These are phyloP conservation scores for Geotrichum histeridarum DNA, from an alignment of 1,139 yeast species.

Conservation along the genomic window DNA sequence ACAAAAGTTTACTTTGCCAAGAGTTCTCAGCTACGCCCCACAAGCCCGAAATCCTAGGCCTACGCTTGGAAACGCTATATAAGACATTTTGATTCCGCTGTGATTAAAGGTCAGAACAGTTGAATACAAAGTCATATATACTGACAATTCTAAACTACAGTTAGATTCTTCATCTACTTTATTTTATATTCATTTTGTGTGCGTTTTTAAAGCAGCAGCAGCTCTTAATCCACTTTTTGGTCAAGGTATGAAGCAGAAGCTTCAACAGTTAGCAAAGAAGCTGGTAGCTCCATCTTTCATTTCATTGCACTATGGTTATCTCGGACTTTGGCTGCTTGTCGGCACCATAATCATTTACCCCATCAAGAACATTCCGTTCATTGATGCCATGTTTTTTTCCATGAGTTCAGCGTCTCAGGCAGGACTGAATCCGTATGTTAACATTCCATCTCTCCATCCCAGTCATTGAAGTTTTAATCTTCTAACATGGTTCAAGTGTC, in stretches of 20 bases:
- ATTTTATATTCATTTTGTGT: too few relatives aligned
- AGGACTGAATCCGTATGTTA: slow-evolving; percentile 64
- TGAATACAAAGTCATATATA: too few relatives aligned
- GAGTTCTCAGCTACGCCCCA: too few relatives aligned
- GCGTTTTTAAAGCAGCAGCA: too few relatives aligned
- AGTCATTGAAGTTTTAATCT: neutral
- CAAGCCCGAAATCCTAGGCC: too few relatives aligned
- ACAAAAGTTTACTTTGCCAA: too few relatives aligned
- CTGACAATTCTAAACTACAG: too few relatives aligned
- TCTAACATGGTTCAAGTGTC: slow-evolving; percentile 33
- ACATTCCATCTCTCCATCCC: neutral
- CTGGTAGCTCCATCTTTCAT: slow-evolving; percentile 14
- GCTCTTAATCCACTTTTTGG: neutral
- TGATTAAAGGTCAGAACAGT: too few relatives aligned
- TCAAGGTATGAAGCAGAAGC: neutral
- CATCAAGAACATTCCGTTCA: slow-evolving; percentile 55
- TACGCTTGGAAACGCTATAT: too few relatives aligned
- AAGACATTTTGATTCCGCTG: too few relatives aligned
- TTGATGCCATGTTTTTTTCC: slow-evolving; percentile 74
- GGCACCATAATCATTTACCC: slow-evolving; percentile 76
- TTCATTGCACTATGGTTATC: slow-evolving; percentile 16
- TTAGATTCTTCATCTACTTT: too few relatives aligned
- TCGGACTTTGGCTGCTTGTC: slow-evolving; percentile 38
- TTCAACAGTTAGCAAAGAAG: neutral
- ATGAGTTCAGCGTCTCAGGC: slow-evolving; percentile 84